These are phyloP conservation scores for Cerioporus squamosus DNA, from an alignment of 1,284 basidiomycete species.

Conservation along the genomic window DNA sequence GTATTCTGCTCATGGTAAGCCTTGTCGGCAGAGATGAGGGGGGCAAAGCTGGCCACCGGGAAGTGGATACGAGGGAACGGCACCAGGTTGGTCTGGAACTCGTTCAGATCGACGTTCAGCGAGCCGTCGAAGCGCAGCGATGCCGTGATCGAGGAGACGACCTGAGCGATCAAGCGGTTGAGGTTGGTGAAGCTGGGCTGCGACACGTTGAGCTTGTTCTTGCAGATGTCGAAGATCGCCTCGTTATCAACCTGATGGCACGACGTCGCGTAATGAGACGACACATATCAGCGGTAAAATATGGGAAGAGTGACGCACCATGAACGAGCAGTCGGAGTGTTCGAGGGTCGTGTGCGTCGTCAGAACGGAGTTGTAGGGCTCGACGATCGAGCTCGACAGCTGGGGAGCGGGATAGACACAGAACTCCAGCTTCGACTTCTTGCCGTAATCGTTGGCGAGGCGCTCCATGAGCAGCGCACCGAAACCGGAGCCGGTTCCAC, in stretches of 20 bases:
- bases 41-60: constrained; percentile 96
- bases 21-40: constrained; percentile 88
- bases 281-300: neutral
- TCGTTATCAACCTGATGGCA: constrained; percentile 91
- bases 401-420: constrained; percentile 96
- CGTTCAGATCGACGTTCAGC: constrained; percentile 96
- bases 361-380: constrained; percentile 99
- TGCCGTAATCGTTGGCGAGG: constrained; percentile 97
- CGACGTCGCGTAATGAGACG: neutral
- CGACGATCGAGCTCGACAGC: constrained; percentile 95
- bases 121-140: constrained; percentile 98
- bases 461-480: constrained; percentile 97
- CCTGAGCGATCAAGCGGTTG: constrained; percentile 96
- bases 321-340: constrained; percentile 99
- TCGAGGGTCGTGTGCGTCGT: constrained; percentile 99
- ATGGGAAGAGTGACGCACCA: constrained; percentile 53
- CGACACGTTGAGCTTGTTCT: constrained; percentile 87
- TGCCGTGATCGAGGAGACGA: constrained; percentile 97
- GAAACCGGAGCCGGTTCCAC: constrained; percentile 99
- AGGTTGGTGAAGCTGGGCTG: constrained; percentile 94
- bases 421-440: constrained; percentile 99
- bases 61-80: constrained; percentile 99
- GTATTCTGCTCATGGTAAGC: constrained; percentile 97
- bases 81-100: constrained; percentile 99
- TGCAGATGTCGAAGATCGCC: constrained; percentile 99